Base-by-base conservation (phyloP, 768 basidiomycete genomes). In the Lactarius pseudohatsudake region DNA sequence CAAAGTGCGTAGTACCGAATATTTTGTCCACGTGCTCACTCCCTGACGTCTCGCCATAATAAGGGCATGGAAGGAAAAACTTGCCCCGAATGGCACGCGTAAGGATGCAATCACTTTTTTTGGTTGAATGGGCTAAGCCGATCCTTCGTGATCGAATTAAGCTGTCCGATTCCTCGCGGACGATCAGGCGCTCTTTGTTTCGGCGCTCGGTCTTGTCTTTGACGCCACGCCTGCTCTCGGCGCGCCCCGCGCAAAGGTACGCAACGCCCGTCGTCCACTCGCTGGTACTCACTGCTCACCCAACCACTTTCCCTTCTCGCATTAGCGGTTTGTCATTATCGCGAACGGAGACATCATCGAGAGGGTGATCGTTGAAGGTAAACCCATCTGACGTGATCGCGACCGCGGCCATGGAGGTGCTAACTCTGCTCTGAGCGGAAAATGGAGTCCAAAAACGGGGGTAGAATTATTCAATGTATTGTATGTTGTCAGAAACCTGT, bases 291-390 rank as follows among this genome's bases (percentile, higher is more conserved):
- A 9, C 16, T 22, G 22, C 15, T 4, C 26, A 22, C n/a, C 5
- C 30, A 1, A 30, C 30, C 4, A 60, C 61, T 32, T 38, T 43
- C 20, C 20, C 53, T 59, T 59, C 28, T 7, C 20, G 43, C 1
- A 11, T n/a, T 63, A 88, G 64, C 85, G 89, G 57, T 91, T 85
- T 66, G 89, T 85, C 20, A 70, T 91, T 56, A 77, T 91, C 69
- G 73, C 90, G 65, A 86, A 94, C 30, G 82, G 88, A 69, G 82
- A 91, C 59, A 83, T 84, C 64, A 84, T 94, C 70, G 82, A 83
- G 65, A 84, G 85, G 66, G 72, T 92, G 66, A 81, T 75, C 36
- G 77, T 82, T 26, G 82, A 84, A 84, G 75, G 71, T 73, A 30
- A 73, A 71, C 55, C 75, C 82, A 32, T 68, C 72, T 36, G 72